phyloP scores from a whole-genome alignment of 2,329 filamentous ascomycete species.

The Pseudopyrenochaeta lycopersici region DNA sequence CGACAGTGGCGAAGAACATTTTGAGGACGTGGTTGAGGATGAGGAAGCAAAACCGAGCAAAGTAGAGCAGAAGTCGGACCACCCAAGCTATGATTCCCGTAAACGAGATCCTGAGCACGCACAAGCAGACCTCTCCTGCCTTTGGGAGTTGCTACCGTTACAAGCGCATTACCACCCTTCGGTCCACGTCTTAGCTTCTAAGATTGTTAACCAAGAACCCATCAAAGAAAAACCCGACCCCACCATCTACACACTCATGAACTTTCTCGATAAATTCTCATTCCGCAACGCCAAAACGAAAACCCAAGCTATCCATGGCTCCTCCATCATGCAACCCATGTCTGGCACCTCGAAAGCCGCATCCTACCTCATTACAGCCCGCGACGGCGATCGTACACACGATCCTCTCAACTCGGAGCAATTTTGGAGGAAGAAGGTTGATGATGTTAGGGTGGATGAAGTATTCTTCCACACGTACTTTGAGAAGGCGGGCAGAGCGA shows the following conservation, averaged over 20 bases:
- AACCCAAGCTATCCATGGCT: conserved; percentile 69
- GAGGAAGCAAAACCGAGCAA: conserved; percentile 33
- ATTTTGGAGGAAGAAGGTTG: conserved; percentile 92
- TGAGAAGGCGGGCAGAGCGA: conserved; percentile 67
- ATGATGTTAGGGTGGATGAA: conserved; percentile 88
- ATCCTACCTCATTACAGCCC: conserved; percentile 69
- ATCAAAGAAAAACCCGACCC: conserved; percentile 90
- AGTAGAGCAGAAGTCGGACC: conserved; percentile 24
- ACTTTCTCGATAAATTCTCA: conserved; percentile 98
- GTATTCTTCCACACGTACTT: conserved; percentile 99
- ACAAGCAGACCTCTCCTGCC: conserved; percentile 88
- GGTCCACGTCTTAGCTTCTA: conserved; percentile 81
- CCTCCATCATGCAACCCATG: conserved; percentile 97
- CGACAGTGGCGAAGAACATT: conserved; percentile 77
- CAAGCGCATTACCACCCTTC: conserved; percentile 91
- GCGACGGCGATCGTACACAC: conserved; percentile 66
- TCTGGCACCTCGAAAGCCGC: conserved; percentile 67
- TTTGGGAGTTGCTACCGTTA: conserved; percentile 91
- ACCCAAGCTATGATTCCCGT: conserved; percentile 75
- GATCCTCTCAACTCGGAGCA: conserved; percentile 82
- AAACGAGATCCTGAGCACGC: conserved; percentile 93
- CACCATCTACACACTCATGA: conserved; percentile 86
- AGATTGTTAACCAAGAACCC: conserved; percentile 72
- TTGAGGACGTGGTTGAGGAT: conserved; percentile 68
- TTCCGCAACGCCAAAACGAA: conserved; percentile 89